These are phyloP conservation scores for Paxillus ammoniavirescens DNA, from an alignment of 768 basidiomycete genomes.

Conservation along the genomic window DNA sequence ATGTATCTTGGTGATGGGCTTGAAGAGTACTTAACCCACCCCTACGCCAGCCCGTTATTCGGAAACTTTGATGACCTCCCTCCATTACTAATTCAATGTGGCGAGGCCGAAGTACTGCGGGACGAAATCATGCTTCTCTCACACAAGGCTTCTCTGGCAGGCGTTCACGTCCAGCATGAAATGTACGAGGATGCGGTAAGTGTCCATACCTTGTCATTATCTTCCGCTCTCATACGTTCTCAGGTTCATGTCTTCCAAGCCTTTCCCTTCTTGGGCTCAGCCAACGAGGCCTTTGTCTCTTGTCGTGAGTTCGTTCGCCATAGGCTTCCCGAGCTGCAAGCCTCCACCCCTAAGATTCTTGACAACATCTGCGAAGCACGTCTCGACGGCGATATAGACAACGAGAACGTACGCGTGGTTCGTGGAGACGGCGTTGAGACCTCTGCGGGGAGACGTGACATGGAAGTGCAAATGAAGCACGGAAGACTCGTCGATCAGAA, in stretches of 20 bases:
- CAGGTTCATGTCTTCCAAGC: constrained; percentile 91
- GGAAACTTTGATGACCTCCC: constrained; percentile 86
- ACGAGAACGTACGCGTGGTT: constrained; percentile 63
- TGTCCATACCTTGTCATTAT: constrained; percentile 3
- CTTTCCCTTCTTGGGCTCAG: constrained; percentile 72
- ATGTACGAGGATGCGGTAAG: constrained; percentile 88
- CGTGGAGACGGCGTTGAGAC: constrained; percentile 70
- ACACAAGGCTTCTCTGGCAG: constrained; percentile 86
- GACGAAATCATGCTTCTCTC: constrained; percentile 92
- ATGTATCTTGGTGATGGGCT: constrained; percentile 86
- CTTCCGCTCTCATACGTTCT: constrained; percentile 1
- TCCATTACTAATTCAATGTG: constrained; percentile 87
- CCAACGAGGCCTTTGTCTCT: constrained; percentile 66
- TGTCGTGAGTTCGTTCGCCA: constrained; percentile 68
- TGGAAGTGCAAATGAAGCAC: constrained; percentile 36
- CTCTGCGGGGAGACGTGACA: constrained; percentile 37
- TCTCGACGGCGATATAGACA: constrained; percentile 71
- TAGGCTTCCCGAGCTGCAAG: constrained; percentile 53
- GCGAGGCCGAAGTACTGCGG: constrained; percentile 92
- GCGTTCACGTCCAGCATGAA: constrained; percentile 85
- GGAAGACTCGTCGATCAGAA: constrained; percentile 34
- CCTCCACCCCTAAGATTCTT: constrained; percentile 49
- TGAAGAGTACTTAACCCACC: constrained; percentile 87
- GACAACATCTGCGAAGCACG: constrained; percentile 53
- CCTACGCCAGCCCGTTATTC: constrained; percentile 94